Percentiles rank a stretch among this genome's conserved stretches.
Evolutionary conservation across 768 basidiomycete genomes (phyloP).

Genomic region (Psilocybe tampanensis): DNA sequence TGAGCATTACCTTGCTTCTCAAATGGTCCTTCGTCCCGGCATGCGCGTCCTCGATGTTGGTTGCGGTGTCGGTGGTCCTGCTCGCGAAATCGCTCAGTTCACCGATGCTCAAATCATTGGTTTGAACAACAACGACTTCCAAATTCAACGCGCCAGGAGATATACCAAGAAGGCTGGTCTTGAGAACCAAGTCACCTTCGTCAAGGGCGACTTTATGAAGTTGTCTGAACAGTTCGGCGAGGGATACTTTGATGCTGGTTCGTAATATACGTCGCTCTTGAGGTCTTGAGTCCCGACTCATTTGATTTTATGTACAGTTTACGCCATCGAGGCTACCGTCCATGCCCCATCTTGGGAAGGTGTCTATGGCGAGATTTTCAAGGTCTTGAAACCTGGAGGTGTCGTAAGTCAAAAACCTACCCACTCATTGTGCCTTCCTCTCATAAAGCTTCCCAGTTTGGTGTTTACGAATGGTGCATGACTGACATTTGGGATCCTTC

Average conservation of each 20-base stretch:
- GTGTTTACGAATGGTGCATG: slow-evolving; percentile 99
- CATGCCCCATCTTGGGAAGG: slow-evolving; percentile 97
- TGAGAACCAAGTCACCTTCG: slow-evolving; percentile 76
- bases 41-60: slow-evolving; percentile 99
- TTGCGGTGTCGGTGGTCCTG: slow-evolving; percentile 97
- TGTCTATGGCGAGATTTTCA: slow-evolving; percentile 90
- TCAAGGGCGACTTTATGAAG: slow-evolving; percentile 97
- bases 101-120: slow-evolving; percentile 84
- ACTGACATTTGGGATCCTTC: slow-evolving; percentile 91
- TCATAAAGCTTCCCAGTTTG: slow-evolving; percentile 63
- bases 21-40: slow-evolving; percentile 82
- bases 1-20: slow-evolving; percentile 93
- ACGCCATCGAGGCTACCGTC: slow-evolving; percentile 97
- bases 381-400: slow-evolving; percentile 95
- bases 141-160: slow-evolving; percentile 81
- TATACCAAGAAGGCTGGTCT: slow-evolving; percentile 82
- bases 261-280: slow-evolving; percentile 23
- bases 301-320: slow-evolving; percentile 51
- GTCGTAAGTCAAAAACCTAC: slow-evolving; percentile 56
- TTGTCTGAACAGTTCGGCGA: slow-evolving; percentile 89
- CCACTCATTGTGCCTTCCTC: background rate
- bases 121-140: slow-evolving; percentile 96
- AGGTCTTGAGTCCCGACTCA: background rate
- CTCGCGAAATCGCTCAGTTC: slow-evolving; percentile 92
- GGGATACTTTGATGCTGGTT: slow-evolving; percentile 92